These are phyloP conservation scores for Rubus parviflorus DNA, from an alignment of 306 rosid genomes.

Conservation along the genomic window DNA sequence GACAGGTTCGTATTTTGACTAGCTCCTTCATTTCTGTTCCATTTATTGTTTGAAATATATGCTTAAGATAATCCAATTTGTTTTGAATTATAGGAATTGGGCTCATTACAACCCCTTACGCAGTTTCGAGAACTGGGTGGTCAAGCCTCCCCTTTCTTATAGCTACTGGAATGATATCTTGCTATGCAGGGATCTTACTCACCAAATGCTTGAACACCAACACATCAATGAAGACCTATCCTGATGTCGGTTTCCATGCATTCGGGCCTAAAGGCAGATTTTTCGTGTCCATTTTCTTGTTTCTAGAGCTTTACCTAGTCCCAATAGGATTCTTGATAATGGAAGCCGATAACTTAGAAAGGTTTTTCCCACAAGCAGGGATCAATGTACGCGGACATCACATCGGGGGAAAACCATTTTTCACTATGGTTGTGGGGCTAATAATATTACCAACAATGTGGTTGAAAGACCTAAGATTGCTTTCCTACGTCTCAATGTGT, in stretches of 20 bases:
- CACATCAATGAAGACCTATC: slow-evolving; percentile 18
- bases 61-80: background rate
- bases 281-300: slow-evolving; percentile 5
- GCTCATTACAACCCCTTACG: slow-evolving; percentile 16
- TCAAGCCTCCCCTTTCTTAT: slow-evolving; percentile 8
- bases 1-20: slow-evolving; percentile 7
- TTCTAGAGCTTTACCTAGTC: slow-evolving; percentile 14
- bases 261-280: slow-evolving; percentile 16
- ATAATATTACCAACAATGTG: slow-evolving; percentile 20
- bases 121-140: slow-evolving; percentile 16
- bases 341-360: slow-evolving; percentile 15
- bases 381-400: background rate
- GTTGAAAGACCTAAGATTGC: slow-evolving; percentile 16
- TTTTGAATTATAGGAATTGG: background rate
- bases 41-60: no score
- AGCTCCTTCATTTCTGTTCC: background rate
- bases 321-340: slow-evolving; percentile 15
- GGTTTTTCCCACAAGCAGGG: slow-evolving; percentile 2
- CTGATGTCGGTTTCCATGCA: slow-evolving; percentile 13
- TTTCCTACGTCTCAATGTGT: slow-evolving; percentile 17
- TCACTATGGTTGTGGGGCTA: background rate
- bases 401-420: background rate
- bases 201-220: slow-evolving; percentile 12
- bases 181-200: slow-evolving; percentile 12
- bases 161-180: background rate